Base-by-base conservation (phyloP, 257 asterid species). In the Sherardia arvensis region DNA sequence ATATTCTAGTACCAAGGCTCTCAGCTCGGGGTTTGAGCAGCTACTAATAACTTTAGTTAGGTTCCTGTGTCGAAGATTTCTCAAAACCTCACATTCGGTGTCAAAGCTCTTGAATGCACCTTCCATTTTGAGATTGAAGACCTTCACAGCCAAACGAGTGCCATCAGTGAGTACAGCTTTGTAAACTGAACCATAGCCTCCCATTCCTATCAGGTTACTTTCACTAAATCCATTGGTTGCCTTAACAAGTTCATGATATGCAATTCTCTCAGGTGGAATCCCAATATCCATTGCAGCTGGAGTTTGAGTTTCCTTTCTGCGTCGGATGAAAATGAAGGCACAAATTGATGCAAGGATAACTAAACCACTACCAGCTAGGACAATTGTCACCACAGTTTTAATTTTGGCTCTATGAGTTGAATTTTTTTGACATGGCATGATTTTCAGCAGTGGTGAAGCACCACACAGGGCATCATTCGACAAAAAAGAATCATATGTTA, bases 231-330 rank as follows among this genome's bases (percentile, higher is more conserved):
- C 11, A 23, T 23, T 55, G 1, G 59, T 29, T 47, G 67, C 72
- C 33, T 43, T 62, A 2, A 57, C 66, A 60, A 68, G 61, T 32
- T 68, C 61, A 59, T 68, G 49, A 59, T 58, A 68, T 28, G 66
- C 20, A 21, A 68, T 59, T 68, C 72, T 58, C 4, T 12, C 45
- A 21, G 20, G 61, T 58, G 25, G 18, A 15, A 58, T 58, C 17
- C 62, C 62, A 58, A 38, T 38, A 29, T 58, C 25, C 62, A 58
- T 29, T 43, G 3, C 8, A 58, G 43, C 62, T 15, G 25, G 43
- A 58, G 21, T 29, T 58, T n/a, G 38, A 26, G 20, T 58, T 29
- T 22, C 38, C 43, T 58, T 58, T 58, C 51, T 45, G 14, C 17
- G 62, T 17, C 62, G 21, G 5, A 58, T 2, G 32, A 28, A 58